These are phyloP conservation scores for Yamadazyma triangularis DNA, from an alignment of 1,139 yeast species.

Conservation along the genomic window DNA sequence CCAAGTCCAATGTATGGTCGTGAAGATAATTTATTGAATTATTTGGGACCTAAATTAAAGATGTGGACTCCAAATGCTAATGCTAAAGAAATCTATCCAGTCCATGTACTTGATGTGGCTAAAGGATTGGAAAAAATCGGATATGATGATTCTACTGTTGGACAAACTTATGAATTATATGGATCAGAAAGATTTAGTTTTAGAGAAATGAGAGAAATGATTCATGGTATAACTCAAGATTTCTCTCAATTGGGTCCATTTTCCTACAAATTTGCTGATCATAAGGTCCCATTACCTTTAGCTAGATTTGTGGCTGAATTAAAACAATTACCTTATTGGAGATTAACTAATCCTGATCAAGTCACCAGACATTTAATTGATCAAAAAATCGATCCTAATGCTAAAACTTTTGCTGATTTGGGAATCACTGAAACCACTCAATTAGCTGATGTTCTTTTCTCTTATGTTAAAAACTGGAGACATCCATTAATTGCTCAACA, in stretches of 20 bases:
- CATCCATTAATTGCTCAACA: slow-evolving; percentile 48
- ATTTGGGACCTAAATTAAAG: slow-evolving; percentile 52
- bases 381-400: slow-evolving; percentile 59
- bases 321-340: slow-evolving; percentile 63
- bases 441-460: slow-evolving; percentile 66
- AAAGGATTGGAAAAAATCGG: slow-evolving; percentile 75
- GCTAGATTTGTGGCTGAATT: slow-evolving; percentile 44
- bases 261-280: slow-evolving; percentile 29
- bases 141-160: slow-evolving; percentile 75
- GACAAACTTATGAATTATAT: slow-evolving; percentile 69
- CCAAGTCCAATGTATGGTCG: slow-evolving; percentile 81
- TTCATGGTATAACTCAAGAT: slow-evolving; percentile 60
- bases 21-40: slow-evolving; percentile 68
- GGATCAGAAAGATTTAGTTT: slow-evolving; percentile 70
- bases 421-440: slow-evolving; percentile 63
- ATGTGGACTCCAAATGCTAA: slow-evolving; percentile 64
- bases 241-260: slow-evolving; percentile 53
- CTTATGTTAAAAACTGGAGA: slow-evolving; percentile 56
- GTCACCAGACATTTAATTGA: slow-evolving; percentile 70
- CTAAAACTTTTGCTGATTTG: slow-evolving; percentile 66
- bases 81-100: slow-evolving; percentile 64
- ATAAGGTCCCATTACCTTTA: slow-evolving; percentile 29
- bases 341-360: slow-evolving; percentile 67
- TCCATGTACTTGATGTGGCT: slow-evolving; percentile 77
- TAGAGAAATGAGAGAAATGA: slow-evolving; percentile 64